Evolutionary conservation across 768 basidiomycete genomes (phyloP).

Genomic region (Tephrocybe sp.): DNA sequence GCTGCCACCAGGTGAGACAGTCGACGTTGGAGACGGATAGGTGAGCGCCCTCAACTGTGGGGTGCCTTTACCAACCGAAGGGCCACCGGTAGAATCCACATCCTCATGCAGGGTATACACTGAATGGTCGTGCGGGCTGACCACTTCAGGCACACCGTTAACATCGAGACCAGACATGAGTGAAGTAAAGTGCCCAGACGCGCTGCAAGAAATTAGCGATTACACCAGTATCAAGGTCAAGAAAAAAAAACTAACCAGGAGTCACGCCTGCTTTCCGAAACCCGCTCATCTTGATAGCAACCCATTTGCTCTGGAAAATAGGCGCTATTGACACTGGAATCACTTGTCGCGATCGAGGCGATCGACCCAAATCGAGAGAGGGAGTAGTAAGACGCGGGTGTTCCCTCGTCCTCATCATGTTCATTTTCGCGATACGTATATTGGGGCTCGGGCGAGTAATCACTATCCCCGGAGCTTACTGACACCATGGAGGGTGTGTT

Average conservation of each 20-base stretch:
- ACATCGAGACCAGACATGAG: constrained; percentile 44
- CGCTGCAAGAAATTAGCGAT: constrained; percentile 20
- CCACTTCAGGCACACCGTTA: constrained; percentile 21
- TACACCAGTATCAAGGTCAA: constrained; percentile 14
- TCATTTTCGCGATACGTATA: constrained; percentile 48
- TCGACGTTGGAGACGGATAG: constrained; percentile 42
- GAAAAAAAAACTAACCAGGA: constrained; percentile 34
- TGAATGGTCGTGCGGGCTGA: constrained; percentile 9
- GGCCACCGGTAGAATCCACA: constrained; percentile 7
- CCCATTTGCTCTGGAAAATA: constrained; percentile 45
- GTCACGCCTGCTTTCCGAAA: constrained; percentile 29
- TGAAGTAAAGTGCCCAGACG: constrained; percentile 36
- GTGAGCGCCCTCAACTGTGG: constrained; percentile 10
- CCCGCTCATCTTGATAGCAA: constrained; percentile 26
- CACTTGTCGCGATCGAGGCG: constrained; percentile 57
- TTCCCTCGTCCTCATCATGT: constrained; percentile 49
- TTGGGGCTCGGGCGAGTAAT: constrained; percentile 52
- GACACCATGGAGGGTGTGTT: constrained; percentile 49
- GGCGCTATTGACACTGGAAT: constrained; percentile 51
- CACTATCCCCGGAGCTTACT: constrained; percentile 46
- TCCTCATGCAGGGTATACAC: constrained; percentile 27
- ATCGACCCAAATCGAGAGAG: constrained; percentile 62
- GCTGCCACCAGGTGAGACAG: constrained; percentile 37
- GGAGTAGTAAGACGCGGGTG: constrained; percentile 45
- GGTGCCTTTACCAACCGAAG: constrained; percentile 6